Evolutionary conservation across 192 early-diverging fungal species (phyloP), one percentile per base, ranked within the genome.

Genomic region (Dimargaris xerosporica): DNA sequence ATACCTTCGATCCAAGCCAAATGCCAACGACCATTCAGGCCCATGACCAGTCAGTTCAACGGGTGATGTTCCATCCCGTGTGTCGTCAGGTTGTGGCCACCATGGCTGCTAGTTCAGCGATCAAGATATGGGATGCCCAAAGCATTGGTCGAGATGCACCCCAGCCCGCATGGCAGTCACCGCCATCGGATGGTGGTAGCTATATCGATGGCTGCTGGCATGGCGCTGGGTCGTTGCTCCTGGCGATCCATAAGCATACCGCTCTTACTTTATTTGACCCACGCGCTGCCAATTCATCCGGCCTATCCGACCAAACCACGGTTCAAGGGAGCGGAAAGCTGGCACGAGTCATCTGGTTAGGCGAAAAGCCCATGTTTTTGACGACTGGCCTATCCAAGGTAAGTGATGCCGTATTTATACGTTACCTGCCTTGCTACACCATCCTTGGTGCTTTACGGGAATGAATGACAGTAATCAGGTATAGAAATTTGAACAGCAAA

Each of bases 341-440:
- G 7, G 66, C 83, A 3, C 80, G 77, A 50, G 76, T 80, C 19
- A 61, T 85, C 12, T 90, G 85, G 86, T 60, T 91, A 0, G 84
- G 82, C 28, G 79, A 83, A 48, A 78, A 72, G 53, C 73, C 82
- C 30, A 62, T 73, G n/a, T 47, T 91, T 26, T 64, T 89, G 31
- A 81, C 89, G 0, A 81, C 86, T 7, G 92, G 92, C 9, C 83
- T 85, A 65, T 80, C 81, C 62, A 83, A 77, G 66, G 34, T 39
- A 39, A 2, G 34, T 39, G 34, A 7, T 39, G 34, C 34, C 34
- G 34, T 39, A 7, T 2, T 7, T 39, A 39, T 7, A 39, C 34
- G 2, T 39, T 7, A 39, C 2, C 34, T 5, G 7, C 34, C 34
- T 39, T 39, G 34, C 34, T 7, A 39, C 2, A 39, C 7, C 2